These are phyloP conservation scores for Dysphania ambrosioides DNA, from an alignment of 148 eudicot genomes.

Conservation along the genomic window DNA sequence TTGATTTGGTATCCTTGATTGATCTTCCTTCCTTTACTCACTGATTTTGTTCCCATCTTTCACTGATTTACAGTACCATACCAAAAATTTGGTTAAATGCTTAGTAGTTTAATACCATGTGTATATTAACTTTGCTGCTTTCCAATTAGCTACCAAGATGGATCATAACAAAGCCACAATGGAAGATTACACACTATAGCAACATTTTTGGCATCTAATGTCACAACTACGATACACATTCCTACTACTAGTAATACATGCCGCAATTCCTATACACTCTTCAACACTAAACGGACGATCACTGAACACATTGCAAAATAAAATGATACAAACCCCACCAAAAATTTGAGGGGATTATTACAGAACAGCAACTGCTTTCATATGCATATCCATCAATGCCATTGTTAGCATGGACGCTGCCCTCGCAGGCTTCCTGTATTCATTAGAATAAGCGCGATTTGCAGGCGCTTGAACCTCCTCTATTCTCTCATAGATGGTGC, in stretches of 20 bases:
- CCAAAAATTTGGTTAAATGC: no score
- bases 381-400: conserved; percentile 45
- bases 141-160: not conserved
- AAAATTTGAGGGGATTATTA: not conserved
- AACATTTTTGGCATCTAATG: not conserved
- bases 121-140: not conserved
- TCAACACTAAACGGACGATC: not conserved
- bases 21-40: no score
- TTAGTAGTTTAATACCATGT: no score
- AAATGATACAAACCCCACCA: not conserved
- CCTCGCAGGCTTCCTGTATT: conserved; percentile 29
- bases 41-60: no score
- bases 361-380: conserved; percentile 46
- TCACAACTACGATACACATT: not conserved
- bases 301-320: conserved; percentile 15
- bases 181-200: not conserved
- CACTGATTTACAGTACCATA: no score
- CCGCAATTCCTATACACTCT: conserved; percentile 18
- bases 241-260: conserved; percentile 9
- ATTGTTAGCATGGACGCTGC: conserved; percentile 60
- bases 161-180: not conserved
- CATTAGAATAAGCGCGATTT: conserved; percentile 6
- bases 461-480: not conserved
- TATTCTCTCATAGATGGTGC: conserved; percentile 41
- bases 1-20: no score